phyloP scores from a whole-genome alignment of 169 alveolate genomes.

The Plasmodium billcollinsi region DNA sequence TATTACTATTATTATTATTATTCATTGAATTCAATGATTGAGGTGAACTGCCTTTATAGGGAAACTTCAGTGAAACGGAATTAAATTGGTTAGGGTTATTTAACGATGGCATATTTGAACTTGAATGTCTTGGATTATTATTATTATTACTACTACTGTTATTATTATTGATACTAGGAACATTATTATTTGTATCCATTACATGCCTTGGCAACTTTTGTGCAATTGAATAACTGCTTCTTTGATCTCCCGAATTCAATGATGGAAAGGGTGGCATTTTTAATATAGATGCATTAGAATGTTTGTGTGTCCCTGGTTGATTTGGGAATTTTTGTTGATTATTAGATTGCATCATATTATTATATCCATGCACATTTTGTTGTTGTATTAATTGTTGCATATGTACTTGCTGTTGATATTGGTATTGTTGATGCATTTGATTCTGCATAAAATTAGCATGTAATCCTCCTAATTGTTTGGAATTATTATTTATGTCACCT shows the following conservation, averaged over 20 bases:
- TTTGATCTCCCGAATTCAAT: constrained; percentile 46
- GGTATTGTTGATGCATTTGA: constrained; percentile 51
- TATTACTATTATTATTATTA: neutral
- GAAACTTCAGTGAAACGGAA: constrained; percentile 31
- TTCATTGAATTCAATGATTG: neutral
- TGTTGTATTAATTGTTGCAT: constrained; percentile 61
- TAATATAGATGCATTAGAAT: constrained; percentile 41
- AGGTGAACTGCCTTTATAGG: constrained; percentile 33
- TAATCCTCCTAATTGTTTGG: neutral
- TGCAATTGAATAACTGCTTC: constrained; percentile 29
- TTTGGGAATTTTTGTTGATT: constrained; percentile 24
- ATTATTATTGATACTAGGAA: neutral
- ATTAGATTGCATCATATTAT: constrained; percentile 20
- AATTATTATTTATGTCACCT: constrained; percentile 29
- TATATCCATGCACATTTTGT: constrained; percentile 39
- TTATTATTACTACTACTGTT: constrained; percentile 5
- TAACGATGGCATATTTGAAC: constrained; percentile 8
- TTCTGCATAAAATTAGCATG: constrained; percentile 46
- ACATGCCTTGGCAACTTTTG: constrained; percentile 42
- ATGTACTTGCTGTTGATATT: constrained; percentile 63
- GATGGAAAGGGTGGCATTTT: constrained; percentile 47
- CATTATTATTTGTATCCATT: constrained; percentile 17
- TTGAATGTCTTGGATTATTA: constrained; percentile 32
- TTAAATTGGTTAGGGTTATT: constrained; percentile 34
- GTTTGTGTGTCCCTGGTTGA: constrained; percentile 36